Percentiles rank a stretch among this genome's conserved stretches.
phyloP scores from a whole-genome alignment of 768 basidiomycete species.

The Lanmaoa pseudosensibilis region DNA sequence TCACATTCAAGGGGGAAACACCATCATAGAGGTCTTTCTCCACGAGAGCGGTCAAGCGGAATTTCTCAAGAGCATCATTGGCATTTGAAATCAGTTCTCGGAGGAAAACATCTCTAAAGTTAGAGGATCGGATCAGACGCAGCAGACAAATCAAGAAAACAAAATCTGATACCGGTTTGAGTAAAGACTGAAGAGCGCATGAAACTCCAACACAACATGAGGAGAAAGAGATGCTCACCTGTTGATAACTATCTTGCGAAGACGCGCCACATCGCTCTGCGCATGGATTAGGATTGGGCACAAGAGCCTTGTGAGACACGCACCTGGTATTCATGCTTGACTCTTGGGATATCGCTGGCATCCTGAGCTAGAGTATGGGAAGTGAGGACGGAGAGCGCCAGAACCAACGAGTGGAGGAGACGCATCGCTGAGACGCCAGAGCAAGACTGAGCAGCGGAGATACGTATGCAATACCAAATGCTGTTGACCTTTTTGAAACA shows the following conservation, averaged over 20 bases:
- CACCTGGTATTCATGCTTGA: constrained; percentile 75
- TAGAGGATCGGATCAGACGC: constrained; percentile 5
- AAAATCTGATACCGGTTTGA: constrained; percentile 60
- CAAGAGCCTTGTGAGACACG: constrained; percentile 9
- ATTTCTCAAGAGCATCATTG: constrained; percentile 95
- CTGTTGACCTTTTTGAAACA: background rate
- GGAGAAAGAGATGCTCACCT: constrained; percentile 43
- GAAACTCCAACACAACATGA: constrained; percentile 2
- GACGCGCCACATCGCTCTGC: constrained; percentile 90
- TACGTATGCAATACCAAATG: background rate
- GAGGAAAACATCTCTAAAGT: constrained; percentile 71
- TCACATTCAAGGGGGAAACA: constrained; percentile 79
- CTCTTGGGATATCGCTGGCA: constrained; percentile 41
- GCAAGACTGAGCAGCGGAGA: background rate
- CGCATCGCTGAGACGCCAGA: constrained; percentile 48
- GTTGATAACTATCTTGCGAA: constrained; percentile 92
- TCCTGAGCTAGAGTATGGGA: constrained; percentile 53
- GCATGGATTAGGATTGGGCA: constrained; percentile 1
- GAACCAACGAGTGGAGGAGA: constrained; percentile 51
- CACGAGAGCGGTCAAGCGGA: constrained; percentile 80
- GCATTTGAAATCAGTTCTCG: constrained; percentile 93
- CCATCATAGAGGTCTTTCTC: constrained; percentile 73
- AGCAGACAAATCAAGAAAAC: background rate
- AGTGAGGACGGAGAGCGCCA: constrained; percentile 45
- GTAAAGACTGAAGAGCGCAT: constrained; percentile 58